phyloP scores from a whole-genome alignment of 768 basidiomycete species.

The Tylopilus plumbeoviolaceoides region DNA sequence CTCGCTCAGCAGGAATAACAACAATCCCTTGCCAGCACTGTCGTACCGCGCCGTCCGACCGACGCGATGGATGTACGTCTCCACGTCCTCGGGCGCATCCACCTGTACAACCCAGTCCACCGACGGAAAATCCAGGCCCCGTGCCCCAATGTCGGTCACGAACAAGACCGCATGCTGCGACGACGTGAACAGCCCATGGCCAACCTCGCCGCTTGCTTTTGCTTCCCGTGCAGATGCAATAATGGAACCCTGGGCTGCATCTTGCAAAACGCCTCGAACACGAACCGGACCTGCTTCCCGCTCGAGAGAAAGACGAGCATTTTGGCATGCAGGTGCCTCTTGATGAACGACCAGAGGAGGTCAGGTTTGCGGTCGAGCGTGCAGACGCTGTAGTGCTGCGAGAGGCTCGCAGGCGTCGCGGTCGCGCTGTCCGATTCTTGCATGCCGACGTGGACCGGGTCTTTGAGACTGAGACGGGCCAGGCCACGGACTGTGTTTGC shows the following conservation, averaged over 20 bases:
- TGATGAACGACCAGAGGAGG: conserved; percentile 91
- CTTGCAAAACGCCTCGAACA: conserved; percentile 92
- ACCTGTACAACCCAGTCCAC: conserved; percentile 94
- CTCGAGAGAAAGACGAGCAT: conserved; percentile 91
- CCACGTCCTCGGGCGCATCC: too few species aligned
- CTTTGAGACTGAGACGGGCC: conserved; percentile 82
- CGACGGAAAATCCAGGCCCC: conserved; percentile 93
- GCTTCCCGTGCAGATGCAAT: conserved; percentile 94
- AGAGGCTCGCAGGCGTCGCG: conserved; percentile 71
- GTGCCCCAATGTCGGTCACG: conserved; percentile 94
- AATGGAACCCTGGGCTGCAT: conserved; percentile 93
- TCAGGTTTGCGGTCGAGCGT: conserved; percentile 86
- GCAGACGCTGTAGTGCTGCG: conserved; percentile 86
- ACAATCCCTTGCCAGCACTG: conserved; percentile 78
- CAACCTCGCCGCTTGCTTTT: conserved; percentile 88
- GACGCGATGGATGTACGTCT: conserved; percentile 96
- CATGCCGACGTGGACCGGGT: conserved; percentile 72
- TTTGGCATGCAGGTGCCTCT: conserved; percentile 88
- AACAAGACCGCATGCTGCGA: conserved; percentile 84
- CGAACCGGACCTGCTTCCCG: conserved; percentile 98
- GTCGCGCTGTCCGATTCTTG: conserved; percentile 39
- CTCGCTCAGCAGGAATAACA: conserved; percentile 86
- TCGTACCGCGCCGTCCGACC: conserved; percentile 94
- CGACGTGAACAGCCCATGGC: conserved; percentile 72
- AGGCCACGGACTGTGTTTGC: conserved; percentile 87